Conservation (phyloP, 108 stramenopile genomes). For the Nitzschia sp. region DNA sequence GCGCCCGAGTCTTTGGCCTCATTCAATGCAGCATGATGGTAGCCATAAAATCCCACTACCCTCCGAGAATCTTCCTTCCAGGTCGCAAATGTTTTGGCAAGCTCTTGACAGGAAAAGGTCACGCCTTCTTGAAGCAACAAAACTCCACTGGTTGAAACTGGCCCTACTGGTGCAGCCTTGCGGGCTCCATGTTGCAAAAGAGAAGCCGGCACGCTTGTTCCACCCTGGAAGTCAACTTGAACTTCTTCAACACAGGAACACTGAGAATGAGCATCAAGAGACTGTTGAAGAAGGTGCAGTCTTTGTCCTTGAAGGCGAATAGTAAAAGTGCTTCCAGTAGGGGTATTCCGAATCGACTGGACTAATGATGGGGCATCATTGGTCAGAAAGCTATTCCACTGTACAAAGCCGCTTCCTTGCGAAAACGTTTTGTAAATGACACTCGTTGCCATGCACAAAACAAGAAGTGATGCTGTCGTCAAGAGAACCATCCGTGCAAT, state of each 20-base stretch:
- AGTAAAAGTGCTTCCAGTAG: constrained; percentile 15
- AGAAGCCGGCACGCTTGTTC: neutral
- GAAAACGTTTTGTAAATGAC: neutral
- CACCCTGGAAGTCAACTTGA: constrained; percentile 16
- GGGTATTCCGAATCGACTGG: constrained; percentile 3
- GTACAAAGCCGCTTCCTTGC: neutral
- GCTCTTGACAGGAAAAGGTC: constrained; percentile 14
- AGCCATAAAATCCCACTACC: constrained; percentile 15
- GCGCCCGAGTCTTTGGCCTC: too few species aligned
- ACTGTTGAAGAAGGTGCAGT: constrained; percentile 17
- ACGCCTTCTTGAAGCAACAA: constrained; percentile 19
- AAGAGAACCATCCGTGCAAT: neutral
- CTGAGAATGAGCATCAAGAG: constrained; percentile 19
- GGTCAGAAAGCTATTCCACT: constrained; percentile 8
- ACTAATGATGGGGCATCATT: constrained; percentile 2
- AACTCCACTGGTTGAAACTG: constrained; percentile 3
- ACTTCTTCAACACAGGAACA: constrained; percentile 24
- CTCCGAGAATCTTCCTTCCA: constrained; percentile 30
- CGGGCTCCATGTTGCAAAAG: constrained; percentile 5
- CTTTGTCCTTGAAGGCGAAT: constrained; percentile 18
- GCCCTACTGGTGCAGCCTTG: constrained; percentile 4
- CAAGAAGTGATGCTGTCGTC: neutral
- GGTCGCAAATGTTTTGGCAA: constrained; percentile 15
- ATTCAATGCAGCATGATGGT: neutral
- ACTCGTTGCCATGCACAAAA: neutral